Conservation (phyloP, 495 filamentous ascomycete genomes). For the Amniculicola lignicola region DNA sequence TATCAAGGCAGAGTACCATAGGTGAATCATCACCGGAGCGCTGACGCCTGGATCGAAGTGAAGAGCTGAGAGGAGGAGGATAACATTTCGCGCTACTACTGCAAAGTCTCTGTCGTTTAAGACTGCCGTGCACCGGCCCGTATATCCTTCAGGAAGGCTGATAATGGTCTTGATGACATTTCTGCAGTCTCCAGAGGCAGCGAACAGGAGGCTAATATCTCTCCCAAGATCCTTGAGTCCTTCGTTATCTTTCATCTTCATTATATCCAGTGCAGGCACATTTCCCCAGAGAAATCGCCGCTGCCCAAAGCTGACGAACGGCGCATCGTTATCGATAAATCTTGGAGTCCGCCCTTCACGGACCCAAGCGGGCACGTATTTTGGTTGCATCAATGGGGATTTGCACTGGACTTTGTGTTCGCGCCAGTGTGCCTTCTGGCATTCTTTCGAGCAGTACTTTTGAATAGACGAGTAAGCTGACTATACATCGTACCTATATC, state of each 20-base stretch:
- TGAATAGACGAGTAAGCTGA: not conserved
- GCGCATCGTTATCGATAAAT: conserved; percentile 24
- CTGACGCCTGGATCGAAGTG: conserved; percentile 23
- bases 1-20: conserved; percentile 45
- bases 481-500: no score
- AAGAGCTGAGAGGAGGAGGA: conserved; percentile 46
- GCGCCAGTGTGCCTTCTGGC: conserved; percentile 44
- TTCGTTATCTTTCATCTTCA: conserved; percentile 47
- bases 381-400: conserved; percentile 33
- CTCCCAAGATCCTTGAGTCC: conserved; percentile 35
- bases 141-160: conserved; percentile 38
- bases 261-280: conserved; percentile 47
- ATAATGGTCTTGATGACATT: conserved; percentile 46
- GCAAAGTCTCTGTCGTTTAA: conserved; percentile 49
- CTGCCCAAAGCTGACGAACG: conserved; percentile 1
- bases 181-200: conserved; percentile 50
- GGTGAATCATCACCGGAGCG: conserved; percentile 39
- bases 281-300: conserved; percentile 46
- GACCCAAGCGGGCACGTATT: conserved; percentile 38
- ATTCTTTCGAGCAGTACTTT: conserved; percentile 44
- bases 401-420: conserved; percentile 43
- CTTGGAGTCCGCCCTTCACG: conserved; percentile 32
- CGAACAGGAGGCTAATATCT: conserved; percentile 43
- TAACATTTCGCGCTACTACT: conserved; percentile 47
- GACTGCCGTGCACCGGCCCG: conserved; percentile 26